These are phyloP conservation scores for Rhizophlyctis rosea DNA, from an alignment of 192 early-diverging fungal genomes.

Conservation along the genomic window DNA sequence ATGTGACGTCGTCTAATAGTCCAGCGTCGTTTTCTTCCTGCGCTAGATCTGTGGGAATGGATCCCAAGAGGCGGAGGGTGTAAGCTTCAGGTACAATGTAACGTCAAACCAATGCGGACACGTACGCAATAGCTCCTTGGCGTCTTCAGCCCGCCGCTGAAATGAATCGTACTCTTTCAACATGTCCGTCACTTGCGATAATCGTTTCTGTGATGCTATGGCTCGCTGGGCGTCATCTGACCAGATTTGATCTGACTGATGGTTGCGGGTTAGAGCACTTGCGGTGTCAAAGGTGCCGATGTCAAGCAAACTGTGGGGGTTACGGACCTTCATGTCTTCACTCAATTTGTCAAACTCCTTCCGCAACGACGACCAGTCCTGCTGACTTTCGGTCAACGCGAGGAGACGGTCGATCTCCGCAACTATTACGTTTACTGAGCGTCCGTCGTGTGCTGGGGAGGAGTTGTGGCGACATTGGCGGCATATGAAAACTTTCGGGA, in stretches of 20 bases:
- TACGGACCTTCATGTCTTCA: slow-evolving; percentile 24
- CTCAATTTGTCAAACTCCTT: slow-evolving; percentile 1
- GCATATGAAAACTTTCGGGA: too few species aligned
- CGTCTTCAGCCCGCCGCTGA: slow-evolving; percentile 16
- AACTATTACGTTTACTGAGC: not conserved
- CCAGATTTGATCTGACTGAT: slow-evolving; percentile 32
- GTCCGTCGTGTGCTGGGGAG: not conserved
- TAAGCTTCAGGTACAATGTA: not conserved
- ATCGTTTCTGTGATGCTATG: slow-evolving; percentile 33
- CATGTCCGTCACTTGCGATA: slow-evolving; percentile 29
- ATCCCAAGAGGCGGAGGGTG: not conserved
- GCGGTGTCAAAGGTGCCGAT: not conserved
- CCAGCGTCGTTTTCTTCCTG: slow-evolving; percentile 36
- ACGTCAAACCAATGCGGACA: not conserved
- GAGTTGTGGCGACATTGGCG: not conserved
- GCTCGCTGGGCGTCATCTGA: slow-evolving; percentile 35
- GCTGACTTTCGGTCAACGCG: slow-evolving; percentile 15
- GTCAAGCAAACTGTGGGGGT: not conserved
- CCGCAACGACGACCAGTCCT: slow-evolving; percentile 22
- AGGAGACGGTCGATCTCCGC: slow-evolving; percentile 1
- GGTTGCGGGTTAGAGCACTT: not conserved
- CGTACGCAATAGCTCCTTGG: slow-evolving; percentile 26
- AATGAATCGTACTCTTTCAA: slow-evolving; percentile 29
- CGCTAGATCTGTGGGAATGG: slow-evolving; percentile 29
- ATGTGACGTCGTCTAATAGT: slow-evolving; percentile 26